Evolutionary conservation across 2,329 filamentous ascomycete genomes (phyloP).

Genomic region (Didymellaceae sp.): DNA sequence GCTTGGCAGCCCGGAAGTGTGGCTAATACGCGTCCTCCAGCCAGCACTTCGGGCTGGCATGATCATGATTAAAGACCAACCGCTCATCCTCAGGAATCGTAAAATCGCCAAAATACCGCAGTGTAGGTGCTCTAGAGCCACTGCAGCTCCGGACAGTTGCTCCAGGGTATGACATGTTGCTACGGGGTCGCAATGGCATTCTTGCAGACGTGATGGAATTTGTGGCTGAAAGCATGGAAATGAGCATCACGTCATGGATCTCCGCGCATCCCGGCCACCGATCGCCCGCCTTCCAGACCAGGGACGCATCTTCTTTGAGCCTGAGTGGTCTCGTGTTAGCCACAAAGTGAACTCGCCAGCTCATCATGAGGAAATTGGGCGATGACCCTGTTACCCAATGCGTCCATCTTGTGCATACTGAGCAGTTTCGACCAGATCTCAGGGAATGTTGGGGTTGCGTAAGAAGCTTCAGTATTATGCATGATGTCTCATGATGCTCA

Average conservation of each 20-base stretch:
- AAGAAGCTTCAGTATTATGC: neutral
- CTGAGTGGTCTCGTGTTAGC: conserved; percentile 15
- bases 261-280: conserved; percentile 13
- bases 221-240: conserved; percentile 21
- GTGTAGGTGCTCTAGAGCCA: too few species aligned
- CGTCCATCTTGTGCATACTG: neutral
- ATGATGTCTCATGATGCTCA: conserved; percentile 5
- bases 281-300: conserved; percentile 19
- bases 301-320: conserved; percentile 15
- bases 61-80: too few species aligned
- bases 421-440: neutral
- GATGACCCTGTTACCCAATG: neutral
- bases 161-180: neutral
- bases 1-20: conserved; percentile 6
- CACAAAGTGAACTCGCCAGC: conserved; percentile 7
- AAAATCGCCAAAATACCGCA: too few species aligned
- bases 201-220: conserved; percentile 2
- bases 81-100: too few species aligned
- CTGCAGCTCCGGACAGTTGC: too few species aligned
- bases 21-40: conserved; percentile 13
- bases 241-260: conserved; percentile 16
- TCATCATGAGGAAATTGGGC: conserved; percentile 8
- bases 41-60: conserved; percentile 6
- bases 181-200: conserved; percentile 5
- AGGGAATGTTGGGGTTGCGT: neutral